Evolutionary conservation across 306 rosid species (phyloP), one percentile per base, ranked within the genome.

Genomic region (Vicia faba): DNA sequence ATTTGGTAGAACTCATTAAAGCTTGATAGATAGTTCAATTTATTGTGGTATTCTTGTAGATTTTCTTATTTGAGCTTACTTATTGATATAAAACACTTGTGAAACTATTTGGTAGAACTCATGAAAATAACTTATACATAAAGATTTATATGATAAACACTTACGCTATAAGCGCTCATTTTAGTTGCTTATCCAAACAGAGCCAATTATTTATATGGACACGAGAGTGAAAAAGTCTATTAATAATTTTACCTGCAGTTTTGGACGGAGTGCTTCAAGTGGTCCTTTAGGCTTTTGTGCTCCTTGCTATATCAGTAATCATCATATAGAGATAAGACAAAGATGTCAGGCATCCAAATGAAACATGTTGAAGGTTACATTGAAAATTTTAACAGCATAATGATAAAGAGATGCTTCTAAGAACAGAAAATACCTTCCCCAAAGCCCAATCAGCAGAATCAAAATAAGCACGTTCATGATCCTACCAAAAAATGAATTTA

Each of bases 391-490:
- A 20, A 55, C 26, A 44, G 70, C 41, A 31, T 49, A 45, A 55
- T 18, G 53, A 20, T 20, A 20, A 20, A 2, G 23, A 20, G 2
- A 20, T 20, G 23, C 23, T 20, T 20, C 23, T 20, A 20, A 20
- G 23, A 57, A 65, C 14, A 20, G 38, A 74, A 61, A 71, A 60
- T 82, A 92, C 98, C 96, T 92, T 92, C 64, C 98, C 96, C 77
- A 92, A 72, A 66, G 98, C 99, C 99, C 99, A 93, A 77, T 93
- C 99, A 28, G 99, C 99, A 68, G 99, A 93, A 79, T 93, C 95
- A 75, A 93, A 93, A 78, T 57, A 93, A 46, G 99, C 99, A 16
- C 97, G 97, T 77, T 93, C 99, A 62, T 93, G 99, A 75, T 93
- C 99, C 99, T 93, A 81, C 45, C 55, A 82, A 61, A 82, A 80